Evolutionary conservation across 108 stramenopile species (phyloP), one percentile per base, ranked within the genome.

Genomic region (Skeletonema potamos): DNA sequence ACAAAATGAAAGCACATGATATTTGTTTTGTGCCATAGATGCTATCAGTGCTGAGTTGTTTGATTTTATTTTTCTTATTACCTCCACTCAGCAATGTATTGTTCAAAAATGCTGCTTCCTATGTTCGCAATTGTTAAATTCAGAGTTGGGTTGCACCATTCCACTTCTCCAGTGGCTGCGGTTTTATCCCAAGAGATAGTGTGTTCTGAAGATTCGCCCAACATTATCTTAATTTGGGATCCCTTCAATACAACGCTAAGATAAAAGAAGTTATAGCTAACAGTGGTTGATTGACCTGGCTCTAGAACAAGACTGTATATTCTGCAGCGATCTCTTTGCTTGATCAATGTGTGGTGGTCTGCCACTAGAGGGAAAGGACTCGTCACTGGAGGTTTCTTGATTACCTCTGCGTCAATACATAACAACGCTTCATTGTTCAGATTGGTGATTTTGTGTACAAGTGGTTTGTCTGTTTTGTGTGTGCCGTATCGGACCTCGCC

Each of bases 191-290:
- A 81, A 28, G 64, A 34, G 4, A 79, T 29, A 0, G 29, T n/a
- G 34, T 39, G 74, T 20, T 69, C 69, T 51, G 30, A 63, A 29
- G 59, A 36, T 37, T 55, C 29, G 24, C 72, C 74, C 59, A 79
- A 12, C 30, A 10, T 15, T 11, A 55, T 76, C 71, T 79, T 79
- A 24, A 85, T 48, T 22, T 32, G 77, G 2, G 74, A 58, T 28
- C 81, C 64, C 62, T 61, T 54, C 20, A 91, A 33, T 0, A 82
- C 70, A 22, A 93, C 68, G 44, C 58, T 77, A 6, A 88, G 54
- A 63, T 84, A 70, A 62, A 93, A 93, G 70, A 93, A 93, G 7
- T 85, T 74, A 77, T 93, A 93, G 32, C 37, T 66, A 12, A 86
- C 82, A 26, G 18, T 68, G 2, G 74, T 84, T n/a, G 54, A 65